Evolutionary conservation across 176 grass and related monocot species (phyloP).

Genomic region (Elaeis guineensis): DNA sequence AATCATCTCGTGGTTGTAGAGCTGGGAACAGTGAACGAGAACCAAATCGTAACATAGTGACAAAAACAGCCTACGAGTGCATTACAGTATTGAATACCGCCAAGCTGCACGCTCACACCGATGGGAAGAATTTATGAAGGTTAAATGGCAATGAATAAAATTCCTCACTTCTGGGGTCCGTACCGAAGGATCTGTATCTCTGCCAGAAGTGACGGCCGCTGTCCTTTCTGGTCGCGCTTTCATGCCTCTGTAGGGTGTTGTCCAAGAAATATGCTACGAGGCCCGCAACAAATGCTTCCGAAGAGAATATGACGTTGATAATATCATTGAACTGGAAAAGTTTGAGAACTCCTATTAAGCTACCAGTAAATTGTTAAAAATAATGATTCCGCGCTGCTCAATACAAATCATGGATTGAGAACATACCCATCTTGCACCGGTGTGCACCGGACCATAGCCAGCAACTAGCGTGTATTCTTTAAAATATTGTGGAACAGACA

Average conservation of each 20-base stretch:
- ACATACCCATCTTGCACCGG: constrained; percentile 73
- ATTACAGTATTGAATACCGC: not conserved
- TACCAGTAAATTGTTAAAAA: no score
- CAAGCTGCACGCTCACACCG: constrained; percentile 33
- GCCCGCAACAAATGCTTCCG: constrained; percentile 73
- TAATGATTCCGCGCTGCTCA: no score
- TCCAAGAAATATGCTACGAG: constrained; percentile 63
- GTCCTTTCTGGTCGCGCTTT: constrained; percentile 30
- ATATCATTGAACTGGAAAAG: constrained; percentile 88
- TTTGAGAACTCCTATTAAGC: no score
- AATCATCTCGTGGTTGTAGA: no score
- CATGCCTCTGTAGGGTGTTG: constrained; percentile 59
- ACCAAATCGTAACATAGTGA: no score
- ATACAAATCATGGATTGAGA: no score
- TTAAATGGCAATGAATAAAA: constrained; percentile 90
- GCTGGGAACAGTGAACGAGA: no score
- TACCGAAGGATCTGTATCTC: constrained; percentile 75
- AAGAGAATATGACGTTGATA: constrained; percentile 78
- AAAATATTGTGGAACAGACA: constrained; percentile 93
- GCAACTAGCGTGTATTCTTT: constrained; percentile 82
- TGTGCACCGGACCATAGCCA: constrained; percentile 76
- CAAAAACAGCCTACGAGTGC: not conserved
- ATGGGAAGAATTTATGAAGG: constrained; percentile 86
- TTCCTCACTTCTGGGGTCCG: constrained; percentile 73
- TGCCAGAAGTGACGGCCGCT: constrained; percentile 87